These are phyloP conservation scores for Sphenostylis stenocarpa DNA, from an alignment of 306 rosid genomes.

Conservation along the genomic window DNA sequence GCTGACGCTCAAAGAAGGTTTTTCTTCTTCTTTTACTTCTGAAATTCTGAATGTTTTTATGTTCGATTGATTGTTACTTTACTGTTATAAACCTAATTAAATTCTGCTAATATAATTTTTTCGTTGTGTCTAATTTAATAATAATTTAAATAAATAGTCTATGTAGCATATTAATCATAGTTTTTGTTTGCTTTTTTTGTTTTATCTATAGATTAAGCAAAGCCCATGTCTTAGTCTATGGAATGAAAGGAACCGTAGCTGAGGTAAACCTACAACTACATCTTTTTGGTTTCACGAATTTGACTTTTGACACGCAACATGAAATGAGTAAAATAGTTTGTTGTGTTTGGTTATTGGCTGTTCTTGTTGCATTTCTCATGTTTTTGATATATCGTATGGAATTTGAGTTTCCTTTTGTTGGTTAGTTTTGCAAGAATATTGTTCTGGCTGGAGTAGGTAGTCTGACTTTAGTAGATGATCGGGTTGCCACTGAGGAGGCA, in stretches of 20 bases:
- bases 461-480: constrained; percentile 89
- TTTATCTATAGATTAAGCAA: constrained; percentile 73
- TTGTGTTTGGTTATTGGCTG: background rate
- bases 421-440: constrained; percentile 93
- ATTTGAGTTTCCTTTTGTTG: constrained; percentile 24
- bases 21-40: background rate
- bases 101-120: background rate
- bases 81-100: constrained; percentile 23
- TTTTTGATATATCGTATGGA: background rate
- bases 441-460: constrained; percentile 97
- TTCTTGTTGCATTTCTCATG: background rate
- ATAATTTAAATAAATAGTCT: background rate
- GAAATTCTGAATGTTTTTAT: background rate
- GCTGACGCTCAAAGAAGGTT: constrained; percentile 98
- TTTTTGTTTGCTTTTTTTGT: background rate
- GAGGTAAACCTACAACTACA: constrained; percentile 58
- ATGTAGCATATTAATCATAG: background rate
- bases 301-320: background rate
- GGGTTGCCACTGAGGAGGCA: constrained; percentile 57
- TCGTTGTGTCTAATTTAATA: background rate
- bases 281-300: background rate
- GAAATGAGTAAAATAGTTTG: background rate
- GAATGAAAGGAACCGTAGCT: constrained; percentile 83
- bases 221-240: constrained; percentile 84
- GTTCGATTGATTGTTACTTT: background rate